These are phyloP conservation scores for Periglandula ipomoeae DNA, from an alignment of 2,329 filamentous ascomycete species.

Conservation along the genomic window DNA sequence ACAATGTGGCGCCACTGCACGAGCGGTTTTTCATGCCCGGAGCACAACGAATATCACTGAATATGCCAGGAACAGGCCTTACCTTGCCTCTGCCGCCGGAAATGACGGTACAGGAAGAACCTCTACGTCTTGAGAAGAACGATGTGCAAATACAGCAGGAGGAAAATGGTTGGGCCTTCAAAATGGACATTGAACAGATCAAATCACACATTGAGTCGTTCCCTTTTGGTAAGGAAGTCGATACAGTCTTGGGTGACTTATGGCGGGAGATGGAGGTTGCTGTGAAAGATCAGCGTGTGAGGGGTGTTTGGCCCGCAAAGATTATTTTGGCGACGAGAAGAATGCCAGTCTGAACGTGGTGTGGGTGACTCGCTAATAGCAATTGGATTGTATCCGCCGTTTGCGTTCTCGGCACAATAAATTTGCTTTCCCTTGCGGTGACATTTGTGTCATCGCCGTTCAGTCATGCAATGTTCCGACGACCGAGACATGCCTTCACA, in stretches of 20 bases:
- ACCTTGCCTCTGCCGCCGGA: neutral
- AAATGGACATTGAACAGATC: neutral
- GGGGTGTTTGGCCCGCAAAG: neutral
- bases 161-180: neutral
- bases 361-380: too few relatives aligned
- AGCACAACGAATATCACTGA: neutral
- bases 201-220: neutral
- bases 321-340: neutral
- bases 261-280: neutral
- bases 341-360: too few relatives aligned
- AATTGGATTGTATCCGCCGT: too few relatives aligned
- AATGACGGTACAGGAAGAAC: neutral
- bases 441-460: too few relatives aligned
- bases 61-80: neutral
- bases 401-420: too few relatives aligned
- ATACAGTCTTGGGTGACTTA: neutral
- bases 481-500: neutral
- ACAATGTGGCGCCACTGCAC: neutral
- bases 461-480: too few relatives aligned
- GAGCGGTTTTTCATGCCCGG: neutral
- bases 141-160: neutral
- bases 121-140: neutral
- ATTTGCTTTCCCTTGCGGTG: too few relatives aligned
- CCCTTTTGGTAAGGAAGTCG: neutral
- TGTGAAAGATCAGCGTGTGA: neutral